A percentile compares a stretch with the other conserved stretches of the same genome.
Conservation (phyloP, 371 early-diverging fungal species). For the Mortierella sp. region DNA sequence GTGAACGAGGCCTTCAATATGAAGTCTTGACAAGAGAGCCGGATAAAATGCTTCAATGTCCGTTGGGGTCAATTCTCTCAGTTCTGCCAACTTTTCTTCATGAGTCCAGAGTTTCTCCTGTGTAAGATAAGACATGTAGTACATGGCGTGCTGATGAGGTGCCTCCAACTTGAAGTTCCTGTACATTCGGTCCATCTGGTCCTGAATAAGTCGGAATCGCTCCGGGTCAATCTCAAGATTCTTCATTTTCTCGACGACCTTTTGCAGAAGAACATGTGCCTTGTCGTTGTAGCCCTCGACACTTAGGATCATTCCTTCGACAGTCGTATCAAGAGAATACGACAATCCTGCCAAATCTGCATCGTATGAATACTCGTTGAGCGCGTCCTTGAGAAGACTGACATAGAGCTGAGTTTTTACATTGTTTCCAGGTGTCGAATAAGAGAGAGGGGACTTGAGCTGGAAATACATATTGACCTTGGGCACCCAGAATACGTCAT, state of each 20-base stretch:
- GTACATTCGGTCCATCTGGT: slow-evolving; percentile 73
- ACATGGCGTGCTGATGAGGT: slow-evolving; percentile 82
- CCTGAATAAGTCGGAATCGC: slow-evolving; percentile 81
- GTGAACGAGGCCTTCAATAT: slow-evolving; percentile 83
- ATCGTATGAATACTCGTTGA: slow-evolving; percentile 88
- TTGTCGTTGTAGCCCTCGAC: slow-evolving; percentile 91
- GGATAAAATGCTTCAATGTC: slow-evolving; percentile 83
- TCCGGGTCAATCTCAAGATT: slow-evolving; percentile 69
- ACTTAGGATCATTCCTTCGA: slow-evolving; percentile 75
- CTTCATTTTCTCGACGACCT: slow-evolving; percentile 77
- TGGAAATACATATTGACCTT: slow-evolving; percentile 61
- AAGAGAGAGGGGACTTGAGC: slow-evolving; percentile 45
- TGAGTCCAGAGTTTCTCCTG: slow-evolving; percentile 87
- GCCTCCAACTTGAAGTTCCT: slow-evolving; percentile 77
- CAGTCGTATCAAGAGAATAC: slow-evolving; percentile 74
- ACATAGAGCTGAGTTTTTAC: slow-evolving; percentile 74
- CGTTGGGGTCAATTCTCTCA: slow-evolving; percentile 69
- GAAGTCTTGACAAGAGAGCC: slow-evolving; percentile 71
- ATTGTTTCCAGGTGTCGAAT: slow-evolving; percentile 55
- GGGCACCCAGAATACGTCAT: slow-evolving; percentile 90
- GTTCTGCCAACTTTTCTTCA: slow-evolving; percentile 77
- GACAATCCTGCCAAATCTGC: slow-evolving; percentile 89
- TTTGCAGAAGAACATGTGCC: slow-evolving; percentile 72
- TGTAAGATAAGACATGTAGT: slow-evolving; percentile 78
- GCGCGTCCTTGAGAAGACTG: slow-evolving; percentile 80